A percentile compares a stretch with the other conserved stretches of the same genome.
Conservation (phyloP, 2,329 filamentous ascomycete genomes). For the Fusarium torreyae region DNA sequence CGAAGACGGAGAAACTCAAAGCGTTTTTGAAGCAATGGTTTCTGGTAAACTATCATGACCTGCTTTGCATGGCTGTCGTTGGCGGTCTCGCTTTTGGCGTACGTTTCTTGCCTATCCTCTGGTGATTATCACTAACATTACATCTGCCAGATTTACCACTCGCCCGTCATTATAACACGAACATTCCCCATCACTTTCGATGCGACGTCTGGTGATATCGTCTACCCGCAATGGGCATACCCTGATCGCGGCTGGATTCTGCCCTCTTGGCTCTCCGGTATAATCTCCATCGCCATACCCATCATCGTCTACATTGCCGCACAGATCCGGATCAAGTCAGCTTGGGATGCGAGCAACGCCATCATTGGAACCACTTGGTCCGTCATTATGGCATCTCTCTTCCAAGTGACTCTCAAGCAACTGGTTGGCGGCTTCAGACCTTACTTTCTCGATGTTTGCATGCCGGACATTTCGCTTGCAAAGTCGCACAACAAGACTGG, state of each 20-base stretch:
- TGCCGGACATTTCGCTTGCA: conserved; percentile 66
- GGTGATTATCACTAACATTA: conserved; percentile 19
- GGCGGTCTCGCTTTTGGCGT: conserved; percentile 55
- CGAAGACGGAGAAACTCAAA: conserved; percentile 26
- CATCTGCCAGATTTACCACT: conserved; percentile 62
- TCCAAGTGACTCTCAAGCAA: conserved; percentile 77
- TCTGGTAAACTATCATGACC: conserved; percentile 70
- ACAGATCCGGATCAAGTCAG: conserved; percentile 70
- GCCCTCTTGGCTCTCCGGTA: conserved; percentile 70
- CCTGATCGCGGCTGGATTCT: conserved; percentile 74
- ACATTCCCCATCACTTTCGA: conserved; percentile 74
- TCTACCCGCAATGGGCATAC: conserved; percentile 76
- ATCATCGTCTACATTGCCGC: conserved; percentile 69
- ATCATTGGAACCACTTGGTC: conserved; percentile 73
- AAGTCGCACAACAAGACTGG: conserved; percentile 59
- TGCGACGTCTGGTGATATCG: conserved; percentile 69
- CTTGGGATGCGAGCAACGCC: conserved; percentile 75
- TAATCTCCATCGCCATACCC: conserved; percentile 71
- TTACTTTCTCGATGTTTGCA: conserved; percentile 75
- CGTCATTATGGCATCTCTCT: conserved; percentile 71
- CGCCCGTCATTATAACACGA: conserved; percentile 68
- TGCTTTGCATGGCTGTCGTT: conserved; percentile 71
- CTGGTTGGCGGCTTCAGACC: conserved; percentile 75
- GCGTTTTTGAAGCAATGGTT: conserved; percentile 64
- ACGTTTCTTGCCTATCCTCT: not conserved